These are phyloP conservation scores for Penicillium sp. DNA, from an alignment of 2,329 filamentous ascomycete species.

Conservation along the genomic window DNA sequence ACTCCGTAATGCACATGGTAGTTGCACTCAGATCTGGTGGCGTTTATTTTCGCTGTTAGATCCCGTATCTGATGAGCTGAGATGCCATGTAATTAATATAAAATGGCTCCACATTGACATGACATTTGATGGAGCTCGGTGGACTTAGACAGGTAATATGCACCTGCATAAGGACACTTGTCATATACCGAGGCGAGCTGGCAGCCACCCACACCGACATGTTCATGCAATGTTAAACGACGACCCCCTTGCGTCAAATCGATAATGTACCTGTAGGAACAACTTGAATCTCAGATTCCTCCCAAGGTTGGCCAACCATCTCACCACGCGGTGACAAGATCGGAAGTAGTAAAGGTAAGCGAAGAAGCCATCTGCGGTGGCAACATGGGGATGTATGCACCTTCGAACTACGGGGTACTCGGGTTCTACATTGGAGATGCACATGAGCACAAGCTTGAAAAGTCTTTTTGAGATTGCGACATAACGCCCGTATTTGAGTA, in stretches of 20 bases:
- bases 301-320: background rate
- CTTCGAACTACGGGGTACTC: background rate
- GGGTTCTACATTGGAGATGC: background rate
- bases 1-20: background rate
- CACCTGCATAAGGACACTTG: background rate
- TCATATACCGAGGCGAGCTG: background rate
- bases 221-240: background rate
- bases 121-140: background rate
- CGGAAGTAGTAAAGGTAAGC: background rate
- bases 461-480: background rate
- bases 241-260: conserved; percentile 1
- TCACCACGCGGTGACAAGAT: background rate
- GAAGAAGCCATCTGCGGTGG: background rate
- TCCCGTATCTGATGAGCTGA: background rate
- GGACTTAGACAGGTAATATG: conserved; percentile 5
- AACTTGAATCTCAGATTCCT: background rate
- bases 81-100: too few species aligned
- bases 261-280: background rate
- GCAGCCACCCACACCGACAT: background rate
- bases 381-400: background rate
- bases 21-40: background rate
- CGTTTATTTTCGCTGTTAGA: background rate
- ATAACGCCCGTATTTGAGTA: background rate
- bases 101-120: background rate
- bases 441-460: background rate